These are phyloP conservation scores for Halenospora varia DNA, from an alignment of 495 filamentous ascomycete genomes.

Conservation along the genomic window DNA sequence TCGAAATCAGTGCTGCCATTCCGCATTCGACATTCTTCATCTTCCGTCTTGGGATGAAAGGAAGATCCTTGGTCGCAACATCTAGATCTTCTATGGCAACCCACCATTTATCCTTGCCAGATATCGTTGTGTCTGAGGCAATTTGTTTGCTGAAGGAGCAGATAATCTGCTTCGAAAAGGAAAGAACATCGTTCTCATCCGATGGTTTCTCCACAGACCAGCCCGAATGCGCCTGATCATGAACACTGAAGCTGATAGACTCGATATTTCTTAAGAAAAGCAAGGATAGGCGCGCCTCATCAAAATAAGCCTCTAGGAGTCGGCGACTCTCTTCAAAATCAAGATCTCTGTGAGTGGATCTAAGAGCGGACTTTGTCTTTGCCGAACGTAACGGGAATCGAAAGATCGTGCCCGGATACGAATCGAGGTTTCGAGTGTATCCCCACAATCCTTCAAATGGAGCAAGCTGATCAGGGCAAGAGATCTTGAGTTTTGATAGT, in stretches of 20 bases:
- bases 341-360: conserved; percentile 10
- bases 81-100: conserved; percentile 24
- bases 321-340: neutral
- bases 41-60: conserved; percentile 15
- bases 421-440: conserved; percentile 20
- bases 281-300: conserved; percentile 27
- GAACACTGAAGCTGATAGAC: conserved; percentile 24
- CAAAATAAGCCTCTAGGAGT: conserved; percentile 28
- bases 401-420: conserved; percentile 38
- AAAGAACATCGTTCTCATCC: conserved; percentile 8
- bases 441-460: conserved; percentile 37
- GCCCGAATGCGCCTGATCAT: conserved; percentile 1
- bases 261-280: conserved; percentile 29
- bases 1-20: conserved; percentile 27
- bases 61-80: conserved; percentile 11
- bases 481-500: conserved; percentile 18
- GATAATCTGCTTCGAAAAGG: conserved; percentile 14
- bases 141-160: conserved; percentile 11
- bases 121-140: neutral
- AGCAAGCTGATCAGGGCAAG: conserved; percentile 31
- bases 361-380: conserved; percentile 10
- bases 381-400: conserved; percentile 31
- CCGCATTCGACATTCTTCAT: conserved; percentile 35
- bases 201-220: conserved; percentile 18
- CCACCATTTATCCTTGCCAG: conserved; percentile 23